Evolutionary conservation across 345 rosid genomes (phyloP).

Genomic region (Eucalyptus curtisii): DNA sequence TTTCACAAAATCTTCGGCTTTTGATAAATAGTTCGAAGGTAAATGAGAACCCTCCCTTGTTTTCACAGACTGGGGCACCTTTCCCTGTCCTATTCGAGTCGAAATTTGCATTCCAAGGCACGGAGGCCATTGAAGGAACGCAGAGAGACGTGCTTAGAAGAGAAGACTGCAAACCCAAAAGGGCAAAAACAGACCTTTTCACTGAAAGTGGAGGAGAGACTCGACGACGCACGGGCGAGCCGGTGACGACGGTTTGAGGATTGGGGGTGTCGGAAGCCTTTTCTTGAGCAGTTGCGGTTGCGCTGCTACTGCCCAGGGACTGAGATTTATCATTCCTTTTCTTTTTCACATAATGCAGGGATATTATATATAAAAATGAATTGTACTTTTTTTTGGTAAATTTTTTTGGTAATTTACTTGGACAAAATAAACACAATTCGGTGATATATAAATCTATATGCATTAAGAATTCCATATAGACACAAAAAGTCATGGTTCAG

Average conservation of each 20-base stretch:
- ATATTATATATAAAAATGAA: background rate
- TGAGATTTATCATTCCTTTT: background rate
- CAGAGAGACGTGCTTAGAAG: background rate
- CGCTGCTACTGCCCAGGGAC: background rate
- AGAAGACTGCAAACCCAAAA: background rate
- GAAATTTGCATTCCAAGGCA: background rate
- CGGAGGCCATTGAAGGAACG: background rate
- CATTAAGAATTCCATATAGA: background rate
- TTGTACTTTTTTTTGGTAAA: rapidly evolving
- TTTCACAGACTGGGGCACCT: background rate
- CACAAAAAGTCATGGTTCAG: background rate
- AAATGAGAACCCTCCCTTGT: background rate
- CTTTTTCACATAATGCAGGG: background rate
- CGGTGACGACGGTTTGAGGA: background rate
- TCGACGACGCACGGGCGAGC: background rate
- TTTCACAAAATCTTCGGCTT: background rate
- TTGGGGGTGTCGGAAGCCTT: background rate
- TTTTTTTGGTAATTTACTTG: background rate
- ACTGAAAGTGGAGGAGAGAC: background rate
- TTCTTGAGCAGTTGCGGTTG: background rate
- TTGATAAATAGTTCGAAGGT: background rate
- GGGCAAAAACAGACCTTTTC: background rate
- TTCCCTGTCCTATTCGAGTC: background rate
- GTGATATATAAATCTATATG: background rate
- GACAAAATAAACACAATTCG: background rate